Evolutionary conservation across 129 eudicot species (phyloP), one percentile per base, ranked within the genome.

Genomic region (Saussurea involucrata): DNA sequence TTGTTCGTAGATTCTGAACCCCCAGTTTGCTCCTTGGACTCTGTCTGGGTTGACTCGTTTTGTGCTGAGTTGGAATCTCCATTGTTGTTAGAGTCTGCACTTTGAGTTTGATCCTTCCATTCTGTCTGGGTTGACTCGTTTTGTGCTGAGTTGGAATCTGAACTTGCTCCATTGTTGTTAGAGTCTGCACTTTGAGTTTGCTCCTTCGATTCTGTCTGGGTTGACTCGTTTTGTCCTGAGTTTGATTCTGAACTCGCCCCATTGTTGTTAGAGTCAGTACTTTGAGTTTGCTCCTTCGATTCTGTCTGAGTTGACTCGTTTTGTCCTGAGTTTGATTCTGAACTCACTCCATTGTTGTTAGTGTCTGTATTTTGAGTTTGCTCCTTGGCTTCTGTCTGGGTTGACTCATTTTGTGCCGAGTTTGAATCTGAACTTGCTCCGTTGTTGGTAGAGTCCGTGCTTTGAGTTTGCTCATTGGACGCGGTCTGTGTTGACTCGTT

Each of bases 281-380:
- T 73, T 73, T 55, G 78, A 60, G 78, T 61, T 34, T 74, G 69
- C 69, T 74, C 78, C 57, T 67, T 25, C 11, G 63, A 76, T 24
- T 83, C 70, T 24, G 80, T 82, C 17, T 67, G 84, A 3, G 80
- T 81, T 28, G 88, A 71, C 28, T 79, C 77, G 1, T 36, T 71
- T 55, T 84, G 77, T 40, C 78, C 79, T 20, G 83, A 29, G 40
- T 73, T 73, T 5, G 83, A 29, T 7, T 72, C 72, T 42, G 67
- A 64, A 32, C 8, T 68, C 0, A 9, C 55, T 58, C 24, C 76
- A 25, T 60, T 70, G 66, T 60, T 68, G 68, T 24, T 66, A 21
- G 70, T 17, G 18, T 80, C 79, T 3, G 66, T 79, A 3, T 2
- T 71, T 71, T 71, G 67, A n/a, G 69, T 73, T 34, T 80, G 78